phyloP scores from a whole-genome alignment of 441 rosid species.

The Brassica balearica region DNA sequence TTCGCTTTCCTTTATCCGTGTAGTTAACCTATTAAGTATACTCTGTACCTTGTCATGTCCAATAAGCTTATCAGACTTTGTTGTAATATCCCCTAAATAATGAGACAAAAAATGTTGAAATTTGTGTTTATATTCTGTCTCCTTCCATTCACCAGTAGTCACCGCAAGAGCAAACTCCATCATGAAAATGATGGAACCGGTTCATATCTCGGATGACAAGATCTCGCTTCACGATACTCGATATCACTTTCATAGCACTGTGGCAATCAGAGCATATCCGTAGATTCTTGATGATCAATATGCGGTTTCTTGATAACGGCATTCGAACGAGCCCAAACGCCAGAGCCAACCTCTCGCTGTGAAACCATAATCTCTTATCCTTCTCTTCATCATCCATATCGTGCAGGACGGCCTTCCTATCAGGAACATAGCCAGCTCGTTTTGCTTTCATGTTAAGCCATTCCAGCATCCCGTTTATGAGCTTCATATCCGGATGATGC shows the following conservation, averaged over 20 bases:
- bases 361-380: conserved; percentile 71
- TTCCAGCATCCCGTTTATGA: conserved; percentile 76
- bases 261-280: conserved; percentile 86
- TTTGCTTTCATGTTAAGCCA: conserved; percentile 78
- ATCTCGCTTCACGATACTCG: conserved; percentile 65
- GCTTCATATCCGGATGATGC: conserved; percentile 69
- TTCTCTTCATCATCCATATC: conserved; percentile 67
- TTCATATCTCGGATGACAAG: conserved; percentile 85
- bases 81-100: conserved; percentile 7
- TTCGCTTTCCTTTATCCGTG: conserved; percentile 43
- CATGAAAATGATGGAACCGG: conserved; percentile 81
- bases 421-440: conserved; percentile 69
- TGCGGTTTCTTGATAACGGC: conserved; percentile 52
- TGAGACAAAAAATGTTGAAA: conserved; percentile 27
- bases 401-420: conserved; percentile 57
- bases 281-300: conserved; percentile 80
- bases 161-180: conserved; percentile 76
- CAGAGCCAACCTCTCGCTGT: conserved; percentile 87
- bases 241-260: conserved; percentile 68
- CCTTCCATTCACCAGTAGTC: conserved; percentile 72
- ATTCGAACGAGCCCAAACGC: conserved; percentile 69
- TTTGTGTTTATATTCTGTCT: conserved; percentile 5
- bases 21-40: conserved; percentile 24
- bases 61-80: conserved; percentile 33
- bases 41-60: conserved; percentile 13